These are phyloP conservation scores for Alnus rubra DNA, from an alignment of 306 rosid species.

Conservation along the genomic window DNA sequence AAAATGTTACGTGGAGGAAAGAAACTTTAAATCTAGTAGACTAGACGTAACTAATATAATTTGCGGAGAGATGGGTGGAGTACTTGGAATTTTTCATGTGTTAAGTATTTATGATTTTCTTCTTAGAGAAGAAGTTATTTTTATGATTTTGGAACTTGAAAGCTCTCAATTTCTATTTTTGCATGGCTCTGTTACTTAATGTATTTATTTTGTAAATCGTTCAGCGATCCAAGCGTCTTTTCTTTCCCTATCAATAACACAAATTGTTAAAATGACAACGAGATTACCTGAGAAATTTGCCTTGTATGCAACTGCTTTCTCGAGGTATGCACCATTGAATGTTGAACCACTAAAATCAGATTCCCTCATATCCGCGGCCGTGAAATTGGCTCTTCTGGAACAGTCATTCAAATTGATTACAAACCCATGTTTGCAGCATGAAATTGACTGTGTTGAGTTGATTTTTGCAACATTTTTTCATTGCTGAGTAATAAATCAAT, in stretches of 20 bases:
- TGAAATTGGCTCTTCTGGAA: conserved; percentile 97
- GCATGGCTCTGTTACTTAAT: no score
- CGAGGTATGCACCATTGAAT: conserved; percentile 92
- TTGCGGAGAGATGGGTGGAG: no score
- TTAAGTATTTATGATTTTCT: no score
- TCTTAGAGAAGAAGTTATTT: background rate
- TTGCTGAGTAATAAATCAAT: no score
- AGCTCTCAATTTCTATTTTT: no score
- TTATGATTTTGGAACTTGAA: no score
- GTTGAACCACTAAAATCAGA: conserved; percentile 95
- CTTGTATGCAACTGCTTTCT: conserved; percentile 95
- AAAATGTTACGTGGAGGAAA: background rate
- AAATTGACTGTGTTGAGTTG: background rate
- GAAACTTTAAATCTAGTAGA: background rate
- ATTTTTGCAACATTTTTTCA: no score
- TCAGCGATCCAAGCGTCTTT: no score
- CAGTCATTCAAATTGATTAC: conserved; percentile 37
- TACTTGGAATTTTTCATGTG: no score
- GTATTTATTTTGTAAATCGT: no score
- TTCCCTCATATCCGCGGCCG: conserved; percentile 97
- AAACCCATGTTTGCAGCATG: conserved; percentile 24
- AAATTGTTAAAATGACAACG: background rate
- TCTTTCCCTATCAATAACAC: background rate
- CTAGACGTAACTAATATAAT: no score
- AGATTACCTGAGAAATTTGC: conserved; percentile 81